Percentiles rank a stretch among this genome's conserved stretches.
Conservation (phyloP, 345 rosid species). For the Eucalyptus lansdowneana region DNA sequence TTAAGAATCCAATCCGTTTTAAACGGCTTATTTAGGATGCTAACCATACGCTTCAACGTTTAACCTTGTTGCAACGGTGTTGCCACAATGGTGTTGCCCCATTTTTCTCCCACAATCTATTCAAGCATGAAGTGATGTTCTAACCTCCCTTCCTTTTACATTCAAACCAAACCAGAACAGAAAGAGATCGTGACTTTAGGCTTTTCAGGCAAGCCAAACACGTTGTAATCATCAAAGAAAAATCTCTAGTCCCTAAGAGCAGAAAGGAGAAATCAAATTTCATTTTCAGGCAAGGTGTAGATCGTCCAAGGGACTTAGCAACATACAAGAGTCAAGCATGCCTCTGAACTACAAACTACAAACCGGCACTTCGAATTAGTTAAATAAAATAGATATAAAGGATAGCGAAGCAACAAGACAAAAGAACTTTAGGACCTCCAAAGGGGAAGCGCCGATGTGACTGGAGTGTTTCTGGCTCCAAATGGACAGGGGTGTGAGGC, state of each 20-base stretch:
- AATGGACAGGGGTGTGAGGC: too few relatives aligned
- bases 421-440: constrained; percentile 25
- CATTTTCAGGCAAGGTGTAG: too few relatives aligned
- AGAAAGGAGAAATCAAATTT: too few relatives aligned
- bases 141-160: not conserved
- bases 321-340: too few relatives aligned
- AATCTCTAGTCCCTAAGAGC: too few relatives aligned
- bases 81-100: too few relatives aligned
- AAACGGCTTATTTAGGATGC: not conserved
- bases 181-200: not conserved
- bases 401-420: not conserved
- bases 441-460: constrained; percentile 32
- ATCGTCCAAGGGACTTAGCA: too few relatives aligned
- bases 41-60: not conserved
- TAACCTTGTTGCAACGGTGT: not conserved
- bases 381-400: too few relatives aligned
- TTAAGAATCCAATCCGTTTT: too few relatives aligned
- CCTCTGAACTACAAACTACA: constrained; percentile 22
- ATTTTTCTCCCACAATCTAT: not conserved
- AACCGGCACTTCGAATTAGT: too few relatives aligned
- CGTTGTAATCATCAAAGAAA: not conserved
- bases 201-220: not conserved
- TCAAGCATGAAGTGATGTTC: not conserved
- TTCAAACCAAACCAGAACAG: not conserved
- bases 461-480: too few relatives aligned